phyloP scores from a whole-genome alignment of 2,329 filamentous ascomycete species.

The Cladosporium sp. region DNA sequence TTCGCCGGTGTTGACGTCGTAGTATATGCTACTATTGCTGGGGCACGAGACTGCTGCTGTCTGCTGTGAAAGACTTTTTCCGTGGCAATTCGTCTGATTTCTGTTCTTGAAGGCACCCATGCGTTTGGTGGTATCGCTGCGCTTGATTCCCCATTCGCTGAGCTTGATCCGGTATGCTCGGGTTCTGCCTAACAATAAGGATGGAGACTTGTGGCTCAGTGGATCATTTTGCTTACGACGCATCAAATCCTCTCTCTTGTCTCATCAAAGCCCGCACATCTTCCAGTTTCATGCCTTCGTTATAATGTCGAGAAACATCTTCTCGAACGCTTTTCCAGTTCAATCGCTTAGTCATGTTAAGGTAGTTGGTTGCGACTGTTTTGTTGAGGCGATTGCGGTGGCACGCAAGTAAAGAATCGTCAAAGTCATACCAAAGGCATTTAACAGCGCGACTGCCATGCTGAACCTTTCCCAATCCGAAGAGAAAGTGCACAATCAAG shows the following conservation, averaged over 20 bases:
- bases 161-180: not conserved
- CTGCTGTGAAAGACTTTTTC: not conserved
- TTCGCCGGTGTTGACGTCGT: no score
- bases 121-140: not conserved
- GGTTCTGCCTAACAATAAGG: not conserved
- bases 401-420: not conserved
- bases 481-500: no score
- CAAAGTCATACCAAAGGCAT: not conserved
- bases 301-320: not conserved
- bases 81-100: not conserved
- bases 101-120: not conserved
- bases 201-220: not conserved
- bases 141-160: not conserved
- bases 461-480: not conserved
- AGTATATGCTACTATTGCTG: no score
- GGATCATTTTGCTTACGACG: not conserved
- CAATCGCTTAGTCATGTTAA: not conserved
- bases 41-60: no score
- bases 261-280: not conserved
- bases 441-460: not conserved
- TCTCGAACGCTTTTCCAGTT: not conserved
- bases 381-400: not conserved
- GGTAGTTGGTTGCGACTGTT: not conserved
- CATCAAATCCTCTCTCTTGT: not conserved
- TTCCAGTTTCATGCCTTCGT: not conserved